Percentiles rank a stretch among this genome's conserved stretches.
These are phyloP conservation scores for Fusarium sp. DNA, from an alignment of 2,329 filamentous ascomycete species.

Conservation along the genomic window DNA sequence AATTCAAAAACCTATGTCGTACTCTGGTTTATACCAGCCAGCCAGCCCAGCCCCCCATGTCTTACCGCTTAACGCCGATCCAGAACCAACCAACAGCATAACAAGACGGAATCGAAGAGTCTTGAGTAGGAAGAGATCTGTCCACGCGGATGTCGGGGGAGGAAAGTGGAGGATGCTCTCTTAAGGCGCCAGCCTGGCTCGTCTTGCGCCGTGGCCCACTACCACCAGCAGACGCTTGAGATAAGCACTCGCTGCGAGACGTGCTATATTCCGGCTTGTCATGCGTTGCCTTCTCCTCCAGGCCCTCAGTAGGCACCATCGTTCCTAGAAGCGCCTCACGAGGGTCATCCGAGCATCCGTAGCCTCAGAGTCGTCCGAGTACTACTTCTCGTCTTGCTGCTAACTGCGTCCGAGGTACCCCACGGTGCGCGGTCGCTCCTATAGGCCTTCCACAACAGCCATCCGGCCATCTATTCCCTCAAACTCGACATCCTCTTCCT, in stretches of 20 bases:
- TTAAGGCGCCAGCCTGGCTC: neutral
- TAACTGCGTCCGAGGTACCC: neutral
- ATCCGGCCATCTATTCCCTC: constrained; percentile 50
- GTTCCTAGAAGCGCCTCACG: neutral
- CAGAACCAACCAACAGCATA: constrained; percentile 33
- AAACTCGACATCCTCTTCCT: constrained; percentile 59
- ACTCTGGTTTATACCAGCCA: constrained; percentile 33
- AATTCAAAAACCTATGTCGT: constrained; percentile 32
- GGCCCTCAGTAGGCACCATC: neutral
- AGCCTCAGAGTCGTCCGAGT: neutral
- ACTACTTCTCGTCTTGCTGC: neutral
- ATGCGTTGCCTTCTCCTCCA: neutral
- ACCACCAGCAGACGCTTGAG: neutral
- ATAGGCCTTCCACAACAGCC: constrained; percentile 43
- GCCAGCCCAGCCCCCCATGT: constrained; percentile 18
- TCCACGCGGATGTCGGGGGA: neutral
- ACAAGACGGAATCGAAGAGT: constrained; percentile 1
- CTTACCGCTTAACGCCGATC: constrained; percentile 41
- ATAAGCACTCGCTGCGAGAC: neutral
- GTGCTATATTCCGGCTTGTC: neutral
- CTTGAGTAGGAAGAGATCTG: neutral
- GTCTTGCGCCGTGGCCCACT: neutral
- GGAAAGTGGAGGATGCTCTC: neutral
- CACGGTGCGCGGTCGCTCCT: neutral
- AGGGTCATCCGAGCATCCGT: neutral